These are phyloP conservation scores for Diaporthe vaccinii DNA, from an alignment of 2,329 filamentous ascomycete species.

Conservation along the genomic window DNA sequence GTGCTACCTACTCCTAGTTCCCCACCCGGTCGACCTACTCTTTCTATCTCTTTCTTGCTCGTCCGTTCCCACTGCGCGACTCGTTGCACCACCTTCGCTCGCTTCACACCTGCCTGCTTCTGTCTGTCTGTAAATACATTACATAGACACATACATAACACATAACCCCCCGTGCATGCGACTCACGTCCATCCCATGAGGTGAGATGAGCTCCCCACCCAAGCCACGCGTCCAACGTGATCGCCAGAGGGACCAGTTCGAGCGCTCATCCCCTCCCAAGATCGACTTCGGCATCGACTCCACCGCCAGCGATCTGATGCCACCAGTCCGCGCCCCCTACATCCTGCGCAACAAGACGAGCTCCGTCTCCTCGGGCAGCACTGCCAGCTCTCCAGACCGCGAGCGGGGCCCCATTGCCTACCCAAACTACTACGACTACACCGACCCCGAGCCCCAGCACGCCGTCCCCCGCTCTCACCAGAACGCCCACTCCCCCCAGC, in stretches of 20 bases:
- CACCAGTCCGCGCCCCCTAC: conserved; percentile 11
- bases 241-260: conserved; percentile 36
- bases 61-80: conserved; percentile 9
- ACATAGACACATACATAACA: background rate
- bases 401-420: conserved; percentile 13
- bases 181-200: conserved; percentile 19
- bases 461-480: background rate
- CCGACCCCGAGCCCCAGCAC: conserved; percentile 24
- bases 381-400: conserved; percentile 7
- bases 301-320: conserved; percentile 27
- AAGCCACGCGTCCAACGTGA: conserved; percentile 40
- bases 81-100: conserved; percentile 19
- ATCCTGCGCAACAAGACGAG: conserved; percentile 17
- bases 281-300: conserved; percentile 31
- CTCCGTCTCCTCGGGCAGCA: conserved; percentile 31
- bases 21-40: background rate
- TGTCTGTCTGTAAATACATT: background rate
- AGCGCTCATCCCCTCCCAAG: conserved; percentile 33
- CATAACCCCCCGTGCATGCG: conserved; percentile 1
- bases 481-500: background rate
- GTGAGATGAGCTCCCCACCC: conserved; percentile 38
- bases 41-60: background rate
- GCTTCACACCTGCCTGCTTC: background rate
- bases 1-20: conserved; percentile 6
- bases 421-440: conserved; percentile 40